Evolutionary conservation across 495 filamentous ascomycete genomes (phyloP).

Genomic region (Aspergillus campestris): DNA sequence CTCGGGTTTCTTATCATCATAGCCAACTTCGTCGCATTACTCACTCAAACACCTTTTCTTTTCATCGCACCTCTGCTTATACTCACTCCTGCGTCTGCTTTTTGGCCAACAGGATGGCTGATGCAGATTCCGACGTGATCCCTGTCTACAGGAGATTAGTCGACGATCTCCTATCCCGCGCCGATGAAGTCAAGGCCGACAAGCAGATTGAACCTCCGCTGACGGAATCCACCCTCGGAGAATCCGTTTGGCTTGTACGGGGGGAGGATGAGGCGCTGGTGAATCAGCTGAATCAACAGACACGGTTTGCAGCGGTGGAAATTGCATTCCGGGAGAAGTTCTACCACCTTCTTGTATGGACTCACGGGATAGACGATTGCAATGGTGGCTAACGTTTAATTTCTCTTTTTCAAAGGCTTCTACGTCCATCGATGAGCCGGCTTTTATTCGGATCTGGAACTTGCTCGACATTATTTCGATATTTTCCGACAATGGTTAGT

Average conservation of each 20-base stretch:
- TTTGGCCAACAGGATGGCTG: slow-evolving; percentile 35
- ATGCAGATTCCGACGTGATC: slow-evolving; percentile 45
- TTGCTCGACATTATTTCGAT: slow-evolving; percentile 83
- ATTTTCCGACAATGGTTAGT: slow-evolving; percentile 67
- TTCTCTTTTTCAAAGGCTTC: slow-evolving; percentile 40
- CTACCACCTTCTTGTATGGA: slow-evolving; percentile 61
- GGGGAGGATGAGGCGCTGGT: slow-evolving; percentile 17
- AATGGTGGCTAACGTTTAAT: slow-evolving; percentile 17
- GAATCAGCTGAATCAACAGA: slow-evolving; percentile 27
- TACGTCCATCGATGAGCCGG: slow-evolving; percentile 61
- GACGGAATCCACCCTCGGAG: slow-evolving; percentile 41
- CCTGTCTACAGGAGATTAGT: slow-evolving; percentile 48
- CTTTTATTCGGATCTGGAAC: slow-evolving; percentile 82
- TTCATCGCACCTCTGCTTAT: background rate
- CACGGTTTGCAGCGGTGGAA: slow-evolving; percentile 61
- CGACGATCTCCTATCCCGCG: slow-evolving; percentile 53
- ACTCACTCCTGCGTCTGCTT: background rate
- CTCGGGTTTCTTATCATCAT: background rate
- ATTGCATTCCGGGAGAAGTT: slow-evolving; percentile 71
- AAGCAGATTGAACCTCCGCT: slow-evolving; percentile 71
- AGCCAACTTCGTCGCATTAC: background rate
- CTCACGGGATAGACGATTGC: background rate
- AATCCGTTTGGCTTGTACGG: slow-evolving; percentile 29
- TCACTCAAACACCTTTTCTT: background rate
- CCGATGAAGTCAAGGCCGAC: slow-evolving; percentile 54